These are phyloP conservation scores for Cryphonectria naterciae DNA, from an alignment of 2,329 filamentous ascomycete genomes.

Conservation along the genomic window DNA sequence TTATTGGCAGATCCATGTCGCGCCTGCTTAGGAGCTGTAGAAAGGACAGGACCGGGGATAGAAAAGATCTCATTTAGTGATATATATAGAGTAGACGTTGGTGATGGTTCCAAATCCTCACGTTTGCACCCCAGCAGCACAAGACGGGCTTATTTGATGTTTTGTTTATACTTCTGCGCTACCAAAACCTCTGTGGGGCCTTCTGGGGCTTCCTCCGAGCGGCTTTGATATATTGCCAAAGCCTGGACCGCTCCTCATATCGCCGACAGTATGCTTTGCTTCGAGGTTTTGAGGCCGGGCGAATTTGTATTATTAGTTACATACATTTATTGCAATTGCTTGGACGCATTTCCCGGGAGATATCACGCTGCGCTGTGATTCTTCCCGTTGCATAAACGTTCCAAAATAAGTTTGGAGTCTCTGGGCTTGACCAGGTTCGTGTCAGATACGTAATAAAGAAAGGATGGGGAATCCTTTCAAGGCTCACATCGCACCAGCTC, in stretches of 20 bases:
- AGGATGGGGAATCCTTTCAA: not conserved
- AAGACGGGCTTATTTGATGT: not conserved
- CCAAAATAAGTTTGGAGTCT: not conserved
- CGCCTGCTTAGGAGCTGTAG: constrained; percentile 13
- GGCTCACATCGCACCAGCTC: not conserved
- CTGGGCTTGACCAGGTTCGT: not conserved
- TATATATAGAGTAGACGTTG: not conserved
- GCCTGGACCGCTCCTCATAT: not conserved
- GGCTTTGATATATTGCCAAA: not conserved
- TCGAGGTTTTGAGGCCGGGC: not conserved
- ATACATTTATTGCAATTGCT: not conserved
- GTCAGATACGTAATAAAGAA: not conserved
- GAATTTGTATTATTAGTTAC: not conserved
- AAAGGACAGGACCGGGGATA: not conserved
- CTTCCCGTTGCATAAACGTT: not conserved
- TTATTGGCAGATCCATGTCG: constrained; percentile 28
- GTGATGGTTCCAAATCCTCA: not conserved
- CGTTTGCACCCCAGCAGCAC: not conserved
- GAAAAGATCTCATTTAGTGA: not conserved
- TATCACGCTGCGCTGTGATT: not conserved
- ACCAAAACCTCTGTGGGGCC: not conserved
- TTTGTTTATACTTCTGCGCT: not conserved
- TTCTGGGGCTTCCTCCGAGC: too few relatives aligned
- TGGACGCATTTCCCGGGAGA: not conserved
- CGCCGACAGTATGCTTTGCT: not conserved